Evolutionary conservation across 164 flowering plant species (phyloP).

Genomic region (Magnolia sinica): DNA sequence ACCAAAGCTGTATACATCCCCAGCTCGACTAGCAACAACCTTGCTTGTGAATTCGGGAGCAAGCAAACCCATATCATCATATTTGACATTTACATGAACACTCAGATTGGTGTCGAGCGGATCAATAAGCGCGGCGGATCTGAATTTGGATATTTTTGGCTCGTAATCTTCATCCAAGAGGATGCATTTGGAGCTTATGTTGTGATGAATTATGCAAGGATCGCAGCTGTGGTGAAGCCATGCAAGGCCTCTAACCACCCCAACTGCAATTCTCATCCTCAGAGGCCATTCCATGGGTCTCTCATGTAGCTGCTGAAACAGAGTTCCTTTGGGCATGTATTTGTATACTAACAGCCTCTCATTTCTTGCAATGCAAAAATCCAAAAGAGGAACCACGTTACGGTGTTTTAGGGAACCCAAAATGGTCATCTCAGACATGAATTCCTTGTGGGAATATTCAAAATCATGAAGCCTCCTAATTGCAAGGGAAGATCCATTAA

Average conservation of each 20-base stretch:
- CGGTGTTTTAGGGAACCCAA: slow-evolving; percentile 16
- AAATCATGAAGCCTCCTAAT: slow-evolving; percentile 25
- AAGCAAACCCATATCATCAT: slow-evolving; percentile 23
- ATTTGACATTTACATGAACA: slow-evolving; percentile 21
- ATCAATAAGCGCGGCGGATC: slow-evolving; percentile 23
- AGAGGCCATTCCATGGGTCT: slow-evolving; percentile 18
- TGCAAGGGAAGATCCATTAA: slow-evolving; percentile 21
- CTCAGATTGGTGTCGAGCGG: slow-evolving; percentile 21
- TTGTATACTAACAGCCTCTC: slow-evolving; percentile 38
- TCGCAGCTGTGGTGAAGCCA: slow-evolving; percentile 83
- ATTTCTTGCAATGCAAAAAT: slow-evolving; percentile 30
- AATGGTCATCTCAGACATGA: slow-evolving; percentile 22
- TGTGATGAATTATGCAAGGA: slow-evolving; percentile 68
- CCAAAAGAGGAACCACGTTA: slow-evolving; percentile 28
- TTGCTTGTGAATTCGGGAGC: slow-evolving; percentile 24
- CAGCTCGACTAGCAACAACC: slow-evolving; percentile 22
- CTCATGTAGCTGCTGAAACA: slow-evolving; percentile 27
- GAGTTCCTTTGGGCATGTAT: slow-evolving; percentile 33
- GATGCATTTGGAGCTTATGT: slow-evolving; percentile 74
- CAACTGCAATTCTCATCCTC: slow-evolving; percentile 21
- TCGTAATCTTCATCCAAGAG: slow-evolving; percentile 55
- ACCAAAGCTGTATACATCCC: slow-evolving; percentile 30
- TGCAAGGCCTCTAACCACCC: slow-evolving; percentile 49
- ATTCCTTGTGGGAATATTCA: slow-evolving; percentile 20
- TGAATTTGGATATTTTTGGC: slow-evolving; percentile 25